Evolutionary conservation across 2,329 filamentous ascomycete genomes (phyloP).

Genomic region (Fusarium humuli): DNA sequence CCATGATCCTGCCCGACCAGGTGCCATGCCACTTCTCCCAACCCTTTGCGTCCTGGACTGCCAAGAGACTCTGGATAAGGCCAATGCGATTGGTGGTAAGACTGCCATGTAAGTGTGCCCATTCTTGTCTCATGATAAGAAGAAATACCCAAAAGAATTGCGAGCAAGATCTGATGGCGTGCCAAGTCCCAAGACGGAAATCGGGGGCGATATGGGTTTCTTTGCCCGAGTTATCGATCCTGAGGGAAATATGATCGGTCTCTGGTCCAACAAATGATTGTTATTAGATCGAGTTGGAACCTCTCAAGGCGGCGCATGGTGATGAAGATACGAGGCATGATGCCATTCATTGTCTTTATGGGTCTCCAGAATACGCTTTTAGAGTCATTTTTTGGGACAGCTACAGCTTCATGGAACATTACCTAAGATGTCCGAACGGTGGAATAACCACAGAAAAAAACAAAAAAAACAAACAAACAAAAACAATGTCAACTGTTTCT

Average conservation of each 20-base stretch:
- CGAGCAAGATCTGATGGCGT: background rate
- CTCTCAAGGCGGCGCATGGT: background rate
- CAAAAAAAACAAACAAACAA: no score
- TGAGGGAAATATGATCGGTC: conserved; percentile 54
- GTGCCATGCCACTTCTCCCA: conserved; percentile 48
- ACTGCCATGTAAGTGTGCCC: conserved; percentile 52
- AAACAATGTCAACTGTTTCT: background rate
- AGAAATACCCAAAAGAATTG: conserved; percentile 2
- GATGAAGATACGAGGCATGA: conserved; percentile 1
- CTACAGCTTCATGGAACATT: background rate
- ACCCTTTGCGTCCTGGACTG: conserved; percentile 52
- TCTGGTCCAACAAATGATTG: conserved; percentile 50
- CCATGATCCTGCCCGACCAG: conserved; percentile 41
- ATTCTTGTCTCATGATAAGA: background rate
- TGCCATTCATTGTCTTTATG: background rate
- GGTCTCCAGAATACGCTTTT: background rate
- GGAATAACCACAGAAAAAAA: conserved; percentile 13
- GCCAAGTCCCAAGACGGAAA: conserved; percentile 52
- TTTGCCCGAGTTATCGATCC: conserved; percentile 54
- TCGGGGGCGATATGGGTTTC: conserved; percentile 51
- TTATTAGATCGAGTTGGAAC: background rate
- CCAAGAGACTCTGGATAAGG: conserved; percentile 48
- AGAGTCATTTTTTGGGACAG: background rate
- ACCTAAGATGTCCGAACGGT: conserved; percentile 25
- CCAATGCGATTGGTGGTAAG: conserved; percentile 49